These are phyloP conservation scores for Huntiella decipiens DNA, from an alignment of 2,329 filamentous ascomycete species.

Conservation along the genomic window DNA sequence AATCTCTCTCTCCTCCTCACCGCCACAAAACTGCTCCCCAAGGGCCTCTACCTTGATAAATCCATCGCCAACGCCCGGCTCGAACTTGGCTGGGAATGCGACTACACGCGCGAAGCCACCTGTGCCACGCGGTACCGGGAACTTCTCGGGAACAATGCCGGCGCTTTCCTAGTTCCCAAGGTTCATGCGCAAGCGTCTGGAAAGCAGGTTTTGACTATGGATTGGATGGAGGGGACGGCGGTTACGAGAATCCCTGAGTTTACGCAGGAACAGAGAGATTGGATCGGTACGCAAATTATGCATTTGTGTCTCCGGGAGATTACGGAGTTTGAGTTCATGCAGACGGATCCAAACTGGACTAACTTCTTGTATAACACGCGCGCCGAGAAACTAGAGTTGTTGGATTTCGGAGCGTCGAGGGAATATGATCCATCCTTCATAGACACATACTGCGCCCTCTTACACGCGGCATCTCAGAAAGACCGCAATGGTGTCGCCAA, in stretches of 20 bases:
- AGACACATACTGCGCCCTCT: conserved; percentile 55
- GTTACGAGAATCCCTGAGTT: conserved; percentile 66
- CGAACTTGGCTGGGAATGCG: conserved; percentile 92
- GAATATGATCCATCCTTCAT: conserved; percentile 73
- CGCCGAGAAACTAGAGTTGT: conserved; percentile 59
- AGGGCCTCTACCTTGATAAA: conserved; percentile 85
- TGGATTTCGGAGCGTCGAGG: conserved; percentile 87
- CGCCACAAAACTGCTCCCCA: conserved; percentile 74
- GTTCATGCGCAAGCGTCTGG: conserved; percentile 66
- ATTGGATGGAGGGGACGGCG: conserved; percentile 68
- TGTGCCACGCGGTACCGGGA: conserved; percentile 58
- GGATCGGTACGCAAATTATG: conserved; percentile 88
- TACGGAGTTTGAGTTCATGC: conserved; percentile 91
- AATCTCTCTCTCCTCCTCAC: conserved; percentile 82
- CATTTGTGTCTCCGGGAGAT: conserved; percentile 86
- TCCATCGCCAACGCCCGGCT: conserved; percentile 88
- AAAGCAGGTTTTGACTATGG: conserved; percentile 77
- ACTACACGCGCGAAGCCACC: conserved; percentile 76
- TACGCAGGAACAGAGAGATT: conserved; percentile 70
- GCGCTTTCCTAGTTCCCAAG: conserved; percentile 61
- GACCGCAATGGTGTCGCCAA: conserved; percentile 45
- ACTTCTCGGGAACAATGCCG: conserved; percentile 46
- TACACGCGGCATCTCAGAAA: conserved; percentile 57
- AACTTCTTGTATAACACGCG: conserved; percentile 82
- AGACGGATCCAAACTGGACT: conserved; percentile 98